Evolutionary conservation across 352 stramenopile species (phyloP).

Genomic region (Elongisporangium prolatum): DNA sequence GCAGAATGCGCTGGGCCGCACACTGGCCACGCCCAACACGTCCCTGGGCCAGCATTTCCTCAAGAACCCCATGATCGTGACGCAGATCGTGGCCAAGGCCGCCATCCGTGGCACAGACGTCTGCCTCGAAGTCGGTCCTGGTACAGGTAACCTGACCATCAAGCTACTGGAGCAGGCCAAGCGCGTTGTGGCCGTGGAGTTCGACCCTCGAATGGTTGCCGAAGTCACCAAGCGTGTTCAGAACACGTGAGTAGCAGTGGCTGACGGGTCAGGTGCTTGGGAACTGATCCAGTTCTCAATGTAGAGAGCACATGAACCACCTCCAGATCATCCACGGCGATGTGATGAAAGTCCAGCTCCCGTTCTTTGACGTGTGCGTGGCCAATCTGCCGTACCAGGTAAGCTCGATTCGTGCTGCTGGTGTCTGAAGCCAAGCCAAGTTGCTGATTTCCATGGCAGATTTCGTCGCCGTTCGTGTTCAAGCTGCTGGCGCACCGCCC

Average conservation of each 20-base stretch:
- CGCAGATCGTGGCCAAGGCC: slow-evolving; percentile 96
- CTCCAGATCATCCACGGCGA: slow-evolving; percentile 99
- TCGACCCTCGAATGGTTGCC: slow-evolving; percentile 98
- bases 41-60: slow-evolving; percentile 99
- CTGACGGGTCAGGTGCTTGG: background rate
- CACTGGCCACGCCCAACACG: slow-evolving; percentile 96
- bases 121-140: slow-evolving; percentile 96
- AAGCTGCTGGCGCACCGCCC: slow-evolving; percentile 97
- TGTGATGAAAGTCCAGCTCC: slow-evolving; percentile 98
- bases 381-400: slow-evolving; percentile 99
- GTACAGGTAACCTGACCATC: slow-evolving; percentile 99
- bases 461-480: slow-evolving; percentile 98
- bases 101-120: slow-evolving; percentile 94
- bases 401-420: background rate
- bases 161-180: slow-evolving; percentile 97
- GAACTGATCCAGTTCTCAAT: slow-evolving; percentile 1
- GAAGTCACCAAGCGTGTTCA: slow-evolving; percentile 99
- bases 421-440: too few relatives aligned
- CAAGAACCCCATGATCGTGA: slow-evolving; percentile 98
- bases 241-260: slow-evolving; percentile 72
- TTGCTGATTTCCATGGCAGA: slow-evolving; percentile 31
- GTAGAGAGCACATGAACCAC: slow-evolving; percentile 87
- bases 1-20: slow-evolving; percentile 83
- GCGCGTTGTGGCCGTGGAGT: slow-evolving; percentile 97
- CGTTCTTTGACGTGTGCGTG: slow-evolving; percentile 99